Evolutionary conservation across 768 basidiomycete genomes (phyloP), one percentile per base, ranked within the genome.

Genomic region (Pleurotus pulmonarius): DNA sequence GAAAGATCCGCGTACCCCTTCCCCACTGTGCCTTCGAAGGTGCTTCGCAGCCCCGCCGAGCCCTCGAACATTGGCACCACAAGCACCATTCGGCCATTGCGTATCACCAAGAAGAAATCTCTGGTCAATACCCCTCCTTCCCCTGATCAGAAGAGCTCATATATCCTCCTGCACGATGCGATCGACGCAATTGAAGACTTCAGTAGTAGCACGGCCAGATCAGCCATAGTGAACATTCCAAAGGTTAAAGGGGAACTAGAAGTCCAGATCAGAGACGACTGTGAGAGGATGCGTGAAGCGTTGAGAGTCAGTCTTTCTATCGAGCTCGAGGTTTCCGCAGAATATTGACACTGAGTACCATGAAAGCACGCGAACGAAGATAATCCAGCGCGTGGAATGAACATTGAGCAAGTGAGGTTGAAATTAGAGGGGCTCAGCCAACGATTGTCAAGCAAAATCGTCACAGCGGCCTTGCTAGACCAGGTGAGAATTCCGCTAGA

Each of bases 41-140:
- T 8, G 8, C 8, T 34, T 9, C 9, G 8, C 29, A 34, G 29
- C 29, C 3, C 29, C 29, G 29, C 2, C 29, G 29, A 9, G 11
- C 29, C 29, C 29, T 34, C 29, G 29, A 34, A 34, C 8, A 9
- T 34, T 34, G 8, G 29, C 29, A 11, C 29, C 29, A 34, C 29
- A 34, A 34, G 29, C 29, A 34, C 29, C 8, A 53, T 53, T 25
- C 51, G 40, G 16, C 51, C 51, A n/a, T 41, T 53, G 16, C 51
- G 51, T 25, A 53, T 53, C 38, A 53, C 29, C n/a, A 53, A 53
- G 51, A 53, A 53, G 22, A 37, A 37, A 11, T 34, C 29, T 11
- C 29, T 11, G 3, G 29, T 1, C 8, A 34, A 34, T 34, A 9
- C 2, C 29, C 29, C 29, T 34, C 29, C 29, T 34, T 34, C 8